Percentiles rank a stretch among this genome's conserved stretches.
phyloP scores from a whole-genome alignment of 441 rosid genomes.

The Erodium moschatum region DNA sequence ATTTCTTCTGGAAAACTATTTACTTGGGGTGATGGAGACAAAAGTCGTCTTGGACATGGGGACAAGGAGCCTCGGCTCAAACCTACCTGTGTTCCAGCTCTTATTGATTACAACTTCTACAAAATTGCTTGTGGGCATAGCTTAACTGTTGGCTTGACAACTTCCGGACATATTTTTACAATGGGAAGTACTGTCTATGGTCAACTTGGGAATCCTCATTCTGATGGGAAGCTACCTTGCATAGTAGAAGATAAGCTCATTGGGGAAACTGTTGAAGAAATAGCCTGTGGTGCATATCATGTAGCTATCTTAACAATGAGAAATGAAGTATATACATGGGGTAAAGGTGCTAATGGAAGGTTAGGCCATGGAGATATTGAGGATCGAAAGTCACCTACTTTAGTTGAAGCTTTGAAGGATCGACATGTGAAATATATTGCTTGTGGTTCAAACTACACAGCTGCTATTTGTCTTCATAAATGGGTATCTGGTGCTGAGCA shows the following conservation, averaged over 20 bases:
- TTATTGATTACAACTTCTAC: conserved; percentile 85
- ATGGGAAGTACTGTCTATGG: conserved; percentile 96
- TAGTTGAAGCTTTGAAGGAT: conserved; percentile 85
- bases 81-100: conserved; percentile 94
- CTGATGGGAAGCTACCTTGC: conserved; percentile 71
- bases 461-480: conserved; percentile 89
- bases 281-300: conserved; percentile 93
- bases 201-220: conserved; percentile 79
- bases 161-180: conserved; percentile 73
- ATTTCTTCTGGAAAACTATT: conserved; percentile 88
- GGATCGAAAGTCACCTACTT: conserved; percentile 67
- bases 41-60: conserved; percentile 87
- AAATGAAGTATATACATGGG: conserved; percentile 95
- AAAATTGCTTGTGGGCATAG: conserved; percentile 91
- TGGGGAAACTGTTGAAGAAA: conserved; percentile 76
- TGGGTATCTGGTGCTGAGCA: conserved; percentile 91
- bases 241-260: conserved; percentile 83
- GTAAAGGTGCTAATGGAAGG: conserved; percentile 94
- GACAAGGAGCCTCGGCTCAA: conserved; percentile 82
- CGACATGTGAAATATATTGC: conserved; percentile 87
- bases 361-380: conserved; percentile 87
- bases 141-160: conserved; percentile 75
- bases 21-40: conserved; percentile 98
- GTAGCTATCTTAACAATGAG: conserved; percentile 80
- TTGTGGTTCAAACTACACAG: conserved; percentile 78